Base-by-base conservation (phyloP, 495 filamentous ascomycete species). In the Saxispiralis lemnorum region DNA sequence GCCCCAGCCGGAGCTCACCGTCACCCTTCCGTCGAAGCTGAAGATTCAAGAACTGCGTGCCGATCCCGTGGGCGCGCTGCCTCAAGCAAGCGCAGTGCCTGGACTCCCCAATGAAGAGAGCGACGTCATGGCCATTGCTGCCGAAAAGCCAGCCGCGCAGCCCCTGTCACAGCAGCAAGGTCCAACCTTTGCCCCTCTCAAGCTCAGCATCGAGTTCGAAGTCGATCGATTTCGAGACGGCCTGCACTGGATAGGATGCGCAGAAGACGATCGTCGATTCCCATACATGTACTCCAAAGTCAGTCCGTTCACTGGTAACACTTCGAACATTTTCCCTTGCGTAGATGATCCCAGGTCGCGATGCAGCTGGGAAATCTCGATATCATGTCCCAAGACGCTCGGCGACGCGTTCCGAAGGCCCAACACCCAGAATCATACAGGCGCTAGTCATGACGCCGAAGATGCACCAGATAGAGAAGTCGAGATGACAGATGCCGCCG, bases 281-380 rank as follows among this genome's bases (percentile, higher is more conserved):
- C 87, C 89, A 0, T 85, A 96, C 58, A 79, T 80, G 1, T 99
- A 87, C 57, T 88, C 92, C 0, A 83, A 78, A 18, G 87, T 86
- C 49, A 78, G 75, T 1, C 58, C 76, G 13, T 76, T 76, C 39
- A 73, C 83, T 5, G 84, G 86, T n/a, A 72, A 72, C 31, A 51
- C 52, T 1, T 87, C 75, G 43, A 80, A 78, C 52, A 71, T 95
- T 10, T 96, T 96, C 52, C 89, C 89, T 9, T 95, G 87, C 50
- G 66, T 95, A 18, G 92, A 96, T 56, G 81, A 93, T 55, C 68
- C 76, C 4, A 69, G 71, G 19, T 73, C 81, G 24, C 72, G 83
- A 43, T 88, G 78, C 56, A 75, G 73, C 1, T 99, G 87, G 86
- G 85, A 85, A 42, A 63, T 99, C 18, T 79, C 78, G 1, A 78